Percentiles rank a stretch among this genome's conserved stretches.
phyloP scores from a whole-genome alignment of 192 early-diverging fungal species.

The Gonapodya sp. region DNA sequence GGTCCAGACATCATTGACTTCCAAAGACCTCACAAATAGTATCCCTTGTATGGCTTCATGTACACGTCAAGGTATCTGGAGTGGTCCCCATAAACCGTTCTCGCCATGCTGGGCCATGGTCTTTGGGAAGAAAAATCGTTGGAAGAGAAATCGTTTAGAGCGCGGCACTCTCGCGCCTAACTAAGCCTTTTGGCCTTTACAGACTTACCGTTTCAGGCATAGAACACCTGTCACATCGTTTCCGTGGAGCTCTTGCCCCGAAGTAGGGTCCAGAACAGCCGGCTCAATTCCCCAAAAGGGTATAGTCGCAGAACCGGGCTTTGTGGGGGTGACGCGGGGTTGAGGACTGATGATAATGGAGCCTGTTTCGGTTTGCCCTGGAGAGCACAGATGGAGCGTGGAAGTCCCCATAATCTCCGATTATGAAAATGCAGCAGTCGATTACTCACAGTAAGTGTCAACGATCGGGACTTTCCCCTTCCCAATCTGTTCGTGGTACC shows the following conservation, averaged over 20 bases:
- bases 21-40: constrained; percentile 66
- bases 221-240: constrained; percentile 89
- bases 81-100: constrained; percentile 87
- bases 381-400: neutral
- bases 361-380: constrained; percentile 68
- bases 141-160: no score
- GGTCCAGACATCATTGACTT: neutral
- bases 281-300: constrained; percentile 95
- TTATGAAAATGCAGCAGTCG: neutral
- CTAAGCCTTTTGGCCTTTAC: constrained; percentile 31
- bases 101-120: constrained; percentile 85
- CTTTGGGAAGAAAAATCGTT: constrained; percentile 28
- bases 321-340: constrained; percentile 75
- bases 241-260: constrained; percentile 73
- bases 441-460: constrained; percentile 82
- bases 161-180: neutral
- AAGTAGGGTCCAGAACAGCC: constrained; percentile 71
- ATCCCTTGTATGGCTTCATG: constrained; percentile 77
- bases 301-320: constrained; percentile 89
- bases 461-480: constrained; percentile 80
- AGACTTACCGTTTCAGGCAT: constrained; percentile 47
- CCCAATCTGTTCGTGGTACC: constrained; percentile 90
- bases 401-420: constrained; percentile 15
- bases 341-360: constrained; percentile 81
- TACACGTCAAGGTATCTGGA: constrained; percentile 87